Percentiles rank a stretch among this genome's conserved stretches.
Evolutionary conservation across 169 alveolate genomes (phyloP).

Genomic region (Cryptosporidium sp.): DNA sequence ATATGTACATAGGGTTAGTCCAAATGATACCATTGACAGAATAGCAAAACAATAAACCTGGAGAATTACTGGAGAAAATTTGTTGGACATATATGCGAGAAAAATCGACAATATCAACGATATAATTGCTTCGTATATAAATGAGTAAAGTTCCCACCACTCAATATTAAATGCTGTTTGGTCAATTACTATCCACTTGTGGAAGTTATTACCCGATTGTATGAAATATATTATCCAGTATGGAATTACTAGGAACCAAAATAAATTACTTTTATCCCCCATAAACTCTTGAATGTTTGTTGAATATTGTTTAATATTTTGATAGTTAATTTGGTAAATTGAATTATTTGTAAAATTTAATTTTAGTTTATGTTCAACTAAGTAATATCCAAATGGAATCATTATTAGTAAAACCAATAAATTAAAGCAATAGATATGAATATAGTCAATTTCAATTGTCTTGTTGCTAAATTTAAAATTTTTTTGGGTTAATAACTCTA

Average conservation of each 20-base stretch:
- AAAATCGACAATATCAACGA: background rate
- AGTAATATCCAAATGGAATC: conserved; percentile 21
- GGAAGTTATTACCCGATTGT: conserved; percentile 50
- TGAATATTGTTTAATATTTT: background rate
- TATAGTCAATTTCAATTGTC: background rate
- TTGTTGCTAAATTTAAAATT: background rate
- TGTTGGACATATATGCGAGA: background rate
- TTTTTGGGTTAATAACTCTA: background rate
- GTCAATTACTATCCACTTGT: conserved; percentile 38
- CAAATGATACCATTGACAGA: conserved; percentile 57
- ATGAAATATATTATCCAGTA: conserved; percentile 55
- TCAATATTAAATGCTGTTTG: conserved; percentile 14
- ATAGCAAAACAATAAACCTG: conserved; percentile 59
- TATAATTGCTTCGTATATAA: conserved; percentile 30
- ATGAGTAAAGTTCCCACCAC: conserved; percentile 42
- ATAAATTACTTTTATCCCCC: background rate
- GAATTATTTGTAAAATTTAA: background rate
- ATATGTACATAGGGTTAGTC: conserved; percentile 39
- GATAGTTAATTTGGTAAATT: background rate
- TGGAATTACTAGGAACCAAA: conserved; percentile 38
- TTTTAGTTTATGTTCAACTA: conserved; percentile 8
- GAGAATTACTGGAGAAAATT: conserved; percentile 29
- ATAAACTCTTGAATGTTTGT: conserved; percentile 1
- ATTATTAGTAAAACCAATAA: conserved; percentile 8
- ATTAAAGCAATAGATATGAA: conserved; percentile 18